Evolutionary conservation across 2,329 filamentous ascomycete genomes (phyloP), one percentile per base, ranked within the genome.

Genomic region (Tolypocladium guangdongense): DNA sequence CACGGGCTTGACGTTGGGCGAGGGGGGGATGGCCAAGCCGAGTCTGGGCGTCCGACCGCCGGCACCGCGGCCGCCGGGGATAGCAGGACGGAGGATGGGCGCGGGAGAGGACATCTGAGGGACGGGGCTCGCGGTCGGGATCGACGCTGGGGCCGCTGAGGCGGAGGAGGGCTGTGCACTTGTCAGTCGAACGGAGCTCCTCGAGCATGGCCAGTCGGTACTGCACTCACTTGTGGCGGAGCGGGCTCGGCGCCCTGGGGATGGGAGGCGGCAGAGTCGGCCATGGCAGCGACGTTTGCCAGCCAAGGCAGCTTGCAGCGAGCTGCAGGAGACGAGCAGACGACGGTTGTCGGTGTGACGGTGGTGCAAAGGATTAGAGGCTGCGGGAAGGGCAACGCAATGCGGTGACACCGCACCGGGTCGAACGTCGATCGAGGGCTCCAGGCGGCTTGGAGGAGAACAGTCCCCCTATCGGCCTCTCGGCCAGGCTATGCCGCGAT

Each of bases 21-120:
- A 95, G 1, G 88, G 84, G 38, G 92, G 92, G 55, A 97, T 97
- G 47, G 91, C 88, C 54, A 97, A 81, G 46, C 90, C 92, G 55
- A 97, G 80, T 62, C 87, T 84, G 32, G 90, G 90, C 52, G 86
- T 78, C 58, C 87, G 79, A 55, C 78, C 74, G 55, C 82, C 83
- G 60, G 76, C 78, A 58, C 78, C 78, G 61, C 83, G 79, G 59
- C 75, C 77, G 58, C 88, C 88, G 39, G 87, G 87, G 54, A 95
- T 84, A 57, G 90, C 89, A 52, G 90, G 88, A 56, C 90, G 86
- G 54, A 95, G 84, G 55, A 95, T 81, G 56, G 89, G 89, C 52
- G 86, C 88, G 51, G 87, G 84, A 49, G 87, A 83, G 54, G 87
- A 82, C 84, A 91, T 88, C 63, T 77, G 79, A 63, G 78, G 72